Conservation (phyloP, 106 monocot species). For the Chionographis japonica region DNA sequence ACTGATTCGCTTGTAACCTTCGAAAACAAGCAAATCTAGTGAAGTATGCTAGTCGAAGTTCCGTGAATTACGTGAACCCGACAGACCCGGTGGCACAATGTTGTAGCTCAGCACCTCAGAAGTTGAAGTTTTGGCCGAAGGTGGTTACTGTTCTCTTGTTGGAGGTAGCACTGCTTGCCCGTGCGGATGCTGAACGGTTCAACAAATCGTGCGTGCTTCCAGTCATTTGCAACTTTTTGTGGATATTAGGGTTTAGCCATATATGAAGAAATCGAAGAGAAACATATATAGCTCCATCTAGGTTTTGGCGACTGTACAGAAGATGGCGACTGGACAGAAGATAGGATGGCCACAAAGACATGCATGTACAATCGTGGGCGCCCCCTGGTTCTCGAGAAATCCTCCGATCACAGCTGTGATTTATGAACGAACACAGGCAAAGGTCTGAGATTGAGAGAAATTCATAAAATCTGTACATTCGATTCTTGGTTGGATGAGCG, state of each 20-base stretch:
- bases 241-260: conserved; percentile 19
- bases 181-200: conserved; percentile 1
- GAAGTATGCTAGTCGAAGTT: conserved; percentile 7
- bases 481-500: conserved; percentile 21
- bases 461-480: conserved; percentile 20
- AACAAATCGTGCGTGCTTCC: neutral
- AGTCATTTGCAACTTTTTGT: conserved; percentile 4
- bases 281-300: conserved; percentile 6
- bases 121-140: neutral
- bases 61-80: neutral
- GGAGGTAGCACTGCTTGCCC: neutral
- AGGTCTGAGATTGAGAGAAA: neutral
- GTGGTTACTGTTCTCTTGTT: neutral
- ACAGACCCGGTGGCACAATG: neutral
- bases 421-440: neutral
- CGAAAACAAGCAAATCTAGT: conserved; percentile 9
- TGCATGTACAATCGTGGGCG: neutral
- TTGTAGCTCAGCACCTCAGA: neutral
- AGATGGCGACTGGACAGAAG: conserved; percentile 13
- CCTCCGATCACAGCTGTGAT: neutral
- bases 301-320: conserved; percentile 31
- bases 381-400: too few species aligned
- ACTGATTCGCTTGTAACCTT: conserved; percentile 9
- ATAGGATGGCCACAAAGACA: neutral
- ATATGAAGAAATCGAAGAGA: conserved; percentile 2